A percentile compares a stretch with the other conserved stretches of the same genome.
Evolutionary conservation across 345 rosid genomes (phyloP).

Genomic region (Citropsis articulata): DNA sequence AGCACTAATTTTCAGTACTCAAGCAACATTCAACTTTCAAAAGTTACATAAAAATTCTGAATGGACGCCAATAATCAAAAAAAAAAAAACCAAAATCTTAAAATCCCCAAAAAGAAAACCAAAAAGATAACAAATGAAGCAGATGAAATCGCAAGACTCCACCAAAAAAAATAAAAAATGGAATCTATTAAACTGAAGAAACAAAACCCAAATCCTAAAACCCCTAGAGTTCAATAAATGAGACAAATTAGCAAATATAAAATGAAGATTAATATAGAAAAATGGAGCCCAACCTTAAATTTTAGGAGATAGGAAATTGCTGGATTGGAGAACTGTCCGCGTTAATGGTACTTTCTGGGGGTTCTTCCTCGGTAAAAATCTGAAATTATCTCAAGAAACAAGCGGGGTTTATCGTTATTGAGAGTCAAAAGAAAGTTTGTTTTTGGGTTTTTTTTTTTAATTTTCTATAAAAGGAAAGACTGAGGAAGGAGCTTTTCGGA

Average conservation of each 20-base stretch:
- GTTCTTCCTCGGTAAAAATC: not conserved
- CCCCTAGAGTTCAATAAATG: not conserved
- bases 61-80: not conserved
- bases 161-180: not conserved
- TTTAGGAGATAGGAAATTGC: not conserved
- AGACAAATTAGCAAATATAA: not conserved
- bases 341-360: not conserved
- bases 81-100: not conserved
- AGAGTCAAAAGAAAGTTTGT: not conserved
- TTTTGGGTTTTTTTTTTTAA: not conserved
- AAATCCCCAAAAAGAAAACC: not conserved
- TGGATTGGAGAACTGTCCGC: not conserved
- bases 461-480: not conserved
- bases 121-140: not conserved
- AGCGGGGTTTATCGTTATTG: conserved; percentile 2
- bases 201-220: not conserved
- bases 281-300: not conserved
- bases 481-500: not conserved
- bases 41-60: not conserved
- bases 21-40: not conserved
- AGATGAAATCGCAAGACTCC: not conserved
- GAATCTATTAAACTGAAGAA: not conserved
- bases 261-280: not conserved
- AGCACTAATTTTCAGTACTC: not conserved
- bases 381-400: conserved; percentile 4